A percentile compares a stretch with the other conserved stretches of the same genome.
phyloP scores from a whole-genome alignment of 257 asterid species.

The Sherardia arvensis region DNA sequence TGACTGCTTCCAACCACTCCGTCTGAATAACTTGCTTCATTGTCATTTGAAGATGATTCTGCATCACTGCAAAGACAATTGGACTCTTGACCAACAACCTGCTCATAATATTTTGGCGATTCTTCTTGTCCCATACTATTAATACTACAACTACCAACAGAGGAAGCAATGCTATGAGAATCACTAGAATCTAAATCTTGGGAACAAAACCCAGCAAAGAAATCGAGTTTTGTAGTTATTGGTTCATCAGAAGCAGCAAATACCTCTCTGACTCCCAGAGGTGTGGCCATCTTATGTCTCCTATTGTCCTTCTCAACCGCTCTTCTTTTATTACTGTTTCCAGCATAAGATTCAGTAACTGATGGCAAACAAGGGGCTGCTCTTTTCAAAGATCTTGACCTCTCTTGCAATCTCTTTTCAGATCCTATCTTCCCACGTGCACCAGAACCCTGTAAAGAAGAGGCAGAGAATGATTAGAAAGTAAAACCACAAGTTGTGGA shows the following conservation, averaged over 20 bases:
- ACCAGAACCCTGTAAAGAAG: constrained; percentile 34
- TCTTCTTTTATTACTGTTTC: constrained; percentile 29
- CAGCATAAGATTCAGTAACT: constrained; percentile 32
- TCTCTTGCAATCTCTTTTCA: constrained; percentile 25
- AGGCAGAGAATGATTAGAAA: neutral
- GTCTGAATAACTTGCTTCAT: constrained; percentile 34
- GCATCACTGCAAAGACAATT: constrained; percentile 50
- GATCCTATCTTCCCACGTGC: constrained; percentile 24
- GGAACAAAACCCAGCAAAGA: constrained; percentile 24
- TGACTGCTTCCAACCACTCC: constrained; percentile 47
- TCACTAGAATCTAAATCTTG: constrained; percentile 29
- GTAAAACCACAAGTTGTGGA: neutral
- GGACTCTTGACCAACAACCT: constrained; percentile 27
- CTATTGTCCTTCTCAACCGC: constrained; percentile 35
- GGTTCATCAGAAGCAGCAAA: constrained; percentile 46
- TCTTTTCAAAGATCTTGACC: constrained; percentile 49
- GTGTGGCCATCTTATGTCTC: constrained; percentile 23
- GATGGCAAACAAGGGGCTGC: constrained; percentile 37
- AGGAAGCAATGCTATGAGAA: constrained; percentile 52
- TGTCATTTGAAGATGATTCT: constrained; percentile 42
- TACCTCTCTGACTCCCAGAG: constrained; percentile 43
- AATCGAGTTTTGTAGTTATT: constrained; percentile 25
- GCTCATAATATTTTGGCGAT: constrained; percentile 21
- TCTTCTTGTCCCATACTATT: constrained; percentile 32
- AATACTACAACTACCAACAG: constrained; percentile 83